Base-by-base conservation (phyloP, 768 basidiomycete species). In the Auricularia cornea region DNA sequence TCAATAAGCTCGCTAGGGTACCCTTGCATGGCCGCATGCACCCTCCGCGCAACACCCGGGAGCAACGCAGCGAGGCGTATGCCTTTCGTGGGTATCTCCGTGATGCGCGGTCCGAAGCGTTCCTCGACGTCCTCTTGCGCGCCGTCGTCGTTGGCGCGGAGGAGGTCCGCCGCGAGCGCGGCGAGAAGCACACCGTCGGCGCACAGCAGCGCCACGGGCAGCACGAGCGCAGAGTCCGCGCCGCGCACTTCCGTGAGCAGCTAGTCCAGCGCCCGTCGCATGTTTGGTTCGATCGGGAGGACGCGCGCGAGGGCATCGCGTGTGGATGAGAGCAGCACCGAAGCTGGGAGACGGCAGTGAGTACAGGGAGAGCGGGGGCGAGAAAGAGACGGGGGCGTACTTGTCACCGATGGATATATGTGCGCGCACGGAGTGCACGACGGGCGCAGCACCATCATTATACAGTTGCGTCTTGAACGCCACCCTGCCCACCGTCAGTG, bases 1-100 rank as follows among this genome's bases (percentile, higher is more conserved):
- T 94, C 92, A 30, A 92, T 82, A 66, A 93, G 76, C 71, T 90
- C 90, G 71, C 90, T 92, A 38, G 90, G 91, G 62, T 87, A 71
- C 20, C 82, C 83, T 65, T 84, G 81, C 68, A 93, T 71, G 41
- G 86, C 86, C 63, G 84, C 63, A 66, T 83, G 83, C 68, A 86
- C 87, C 92, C 93, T 94, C 63, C 84, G 77, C 62, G 89, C 85
- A 48, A 97, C 75, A 1, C 84, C 88, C 3, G 94, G 94, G 30
- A 98, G 75, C 67, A 96, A 75, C 4, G 87, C 85, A 16, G 92
- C 95, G 14, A 97, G 73, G 54, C 90, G 78, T 59, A 91, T 82
- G 67, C 82, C 11, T 8, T 20, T 20, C 4, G 26, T 31, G 18
- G 23, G 54, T 31, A 26, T 28, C 26, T 30, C 28, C 23, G 23